Evolutionary conservation across 2,329 filamentous ascomycete species (phyloP).

Genomic region (Diaporthe vexans): DNA sequence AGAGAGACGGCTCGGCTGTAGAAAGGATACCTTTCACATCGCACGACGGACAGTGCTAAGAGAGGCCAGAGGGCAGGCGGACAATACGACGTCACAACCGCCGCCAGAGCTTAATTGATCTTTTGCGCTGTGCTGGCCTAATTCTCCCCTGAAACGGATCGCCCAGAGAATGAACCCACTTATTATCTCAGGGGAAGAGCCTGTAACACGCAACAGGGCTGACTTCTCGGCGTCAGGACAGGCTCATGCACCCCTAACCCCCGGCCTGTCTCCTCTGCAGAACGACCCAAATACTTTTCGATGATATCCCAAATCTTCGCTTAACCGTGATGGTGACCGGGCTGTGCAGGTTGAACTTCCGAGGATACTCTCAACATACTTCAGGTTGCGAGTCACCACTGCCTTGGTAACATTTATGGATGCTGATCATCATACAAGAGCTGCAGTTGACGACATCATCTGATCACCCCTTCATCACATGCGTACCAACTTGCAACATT

Average conservation of each 20-base stretch:
- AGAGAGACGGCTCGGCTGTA: background rate
- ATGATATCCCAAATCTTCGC: too few species aligned
- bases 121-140: slow-evolving; percentile 17
- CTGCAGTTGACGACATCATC: background rate
- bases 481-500: too few species aligned
- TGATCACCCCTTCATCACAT: background rate
- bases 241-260: background rate
- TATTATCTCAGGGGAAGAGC: slow-evolving; percentile 16
- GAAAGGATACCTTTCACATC: slow-evolving; percentile 11
- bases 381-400: background rate
- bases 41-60: background rate
- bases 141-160: slow-evolving; percentile 35
- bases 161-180: slow-evolving; percentile 17
- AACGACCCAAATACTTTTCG: too few species aligned
- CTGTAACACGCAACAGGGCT: background rate
- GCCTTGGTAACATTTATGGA: background rate
- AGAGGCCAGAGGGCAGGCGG: background rate
- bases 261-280: background rate
- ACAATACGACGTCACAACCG: background rate
- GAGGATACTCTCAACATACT: background rate
- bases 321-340: too few species aligned
- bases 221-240: background rate
- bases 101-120: background rate
- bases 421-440: slow-evolving; percentile 3
- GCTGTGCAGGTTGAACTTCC: background rate